phyloP scores from a whole-genome alignment of 495 filamentous ascomycete genomes.

The Penicillium flavigenum region DNA sequence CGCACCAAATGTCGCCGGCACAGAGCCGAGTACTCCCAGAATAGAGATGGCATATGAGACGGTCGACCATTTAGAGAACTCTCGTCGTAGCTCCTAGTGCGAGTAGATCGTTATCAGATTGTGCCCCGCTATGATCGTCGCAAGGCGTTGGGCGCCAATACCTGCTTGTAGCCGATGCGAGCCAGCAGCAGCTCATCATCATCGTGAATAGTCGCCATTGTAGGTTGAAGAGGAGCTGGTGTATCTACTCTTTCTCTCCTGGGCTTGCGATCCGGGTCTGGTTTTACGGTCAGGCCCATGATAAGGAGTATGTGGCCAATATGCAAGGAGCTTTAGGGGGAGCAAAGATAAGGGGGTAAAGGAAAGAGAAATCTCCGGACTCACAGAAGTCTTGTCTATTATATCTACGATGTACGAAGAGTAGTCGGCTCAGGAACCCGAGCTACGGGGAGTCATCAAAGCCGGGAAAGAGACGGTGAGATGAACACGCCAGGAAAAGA shows the following conservation, averaged over 20 bases:
- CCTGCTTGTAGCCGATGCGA: conserved; percentile 69
- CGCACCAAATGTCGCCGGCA: conserved; percentile 65
- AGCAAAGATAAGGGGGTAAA: conserved; percentile 14
- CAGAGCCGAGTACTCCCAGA: conserved; percentile 66
- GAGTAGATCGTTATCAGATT: conserved; percentile 4
- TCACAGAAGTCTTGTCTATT: conserved; percentile 9
- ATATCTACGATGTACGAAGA: conserved; percentile 14
- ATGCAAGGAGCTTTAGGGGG: conserved; percentile 9
- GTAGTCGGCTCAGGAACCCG: conserved; percentile 6
- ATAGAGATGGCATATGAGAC: conserved; percentile 75
- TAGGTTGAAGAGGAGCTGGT: background rate
- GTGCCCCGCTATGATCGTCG: conserved; percentile 2
- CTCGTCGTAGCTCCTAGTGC: conserved; percentile 57
- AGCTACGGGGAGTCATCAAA: conserved; percentile 17
- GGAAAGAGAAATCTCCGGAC: conserved; percentile 10
- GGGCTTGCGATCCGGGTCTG: conserved; percentile 5
- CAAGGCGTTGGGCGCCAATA: conserved; percentile 24
- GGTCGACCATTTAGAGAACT: conserved; percentile 74
- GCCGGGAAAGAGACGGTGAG: conserved; percentile 27
- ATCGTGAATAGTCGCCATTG: conserved; percentile 55
- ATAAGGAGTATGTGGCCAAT: background rate
- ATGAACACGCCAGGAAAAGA: conserved; percentile 4
- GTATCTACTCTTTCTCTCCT: background rate
- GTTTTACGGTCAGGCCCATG: conserved; percentile 20
- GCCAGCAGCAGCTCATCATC: conserved; percentile 65